Evolutionary conservation across 1,284 basidiomycete genomes (phyloP).

Genomic region (Rhodotorula mucilaginosa): DNA sequence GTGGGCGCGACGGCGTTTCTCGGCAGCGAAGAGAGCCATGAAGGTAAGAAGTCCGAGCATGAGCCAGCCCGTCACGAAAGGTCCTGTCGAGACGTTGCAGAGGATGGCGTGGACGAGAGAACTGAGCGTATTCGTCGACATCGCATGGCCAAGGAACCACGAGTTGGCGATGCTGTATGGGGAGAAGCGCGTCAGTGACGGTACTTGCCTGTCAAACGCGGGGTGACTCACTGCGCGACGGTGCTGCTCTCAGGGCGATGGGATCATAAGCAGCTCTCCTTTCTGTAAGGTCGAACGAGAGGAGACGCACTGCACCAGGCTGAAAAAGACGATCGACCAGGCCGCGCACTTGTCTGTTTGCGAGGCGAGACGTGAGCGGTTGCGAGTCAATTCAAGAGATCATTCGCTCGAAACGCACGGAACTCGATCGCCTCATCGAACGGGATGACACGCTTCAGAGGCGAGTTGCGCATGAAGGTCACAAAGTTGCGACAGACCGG

Average conservation of each 20-base stretch:
- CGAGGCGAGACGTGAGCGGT: not conserved
- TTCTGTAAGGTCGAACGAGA: slow-evolving; percentile 48
- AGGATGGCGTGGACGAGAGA: slow-evolving; percentile 63
- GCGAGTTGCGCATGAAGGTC: slow-evolving; percentile 73
- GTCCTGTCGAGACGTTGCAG: slow-evolving; percentile 80
- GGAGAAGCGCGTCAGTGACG: not conserved
- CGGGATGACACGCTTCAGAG: slow-evolving; percentile 77
- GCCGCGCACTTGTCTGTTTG: slow-evolving; percentile 68
- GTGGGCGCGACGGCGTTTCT: slow-evolving; percentile 67
- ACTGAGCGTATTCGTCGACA: slow-evolving; percentile 55
- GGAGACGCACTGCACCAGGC: slow-evolving; percentile 62
- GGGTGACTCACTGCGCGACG: slow-evolving; percentile 10
- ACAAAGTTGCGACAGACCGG: slow-evolving; percentile 89
- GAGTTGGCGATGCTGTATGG: slow-evolving; percentile 18
- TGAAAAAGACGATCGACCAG: slow-evolving; percentile 77
- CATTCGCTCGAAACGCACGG: slow-evolving; percentile 12
- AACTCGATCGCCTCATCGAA: slow-evolving; percentile 44
- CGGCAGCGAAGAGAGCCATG: slow-evolving; percentile 78
- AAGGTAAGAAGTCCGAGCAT: slow-evolving; percentile 69
- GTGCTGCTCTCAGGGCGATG: slow-evolving; percentile 22
- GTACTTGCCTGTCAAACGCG: not conserved
- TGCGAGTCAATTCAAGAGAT: not conserved
- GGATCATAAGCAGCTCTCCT: slow-evolving; percentile 18
- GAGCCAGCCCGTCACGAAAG: slow-evolving; percentile 85
- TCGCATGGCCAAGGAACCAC: slow-evolving; percentile 9